Evolutionary conservation across 2,329 filamentous ascomycete genomes (phyloP).

Genomic region (Dactylellina haptotyla): DNA sequence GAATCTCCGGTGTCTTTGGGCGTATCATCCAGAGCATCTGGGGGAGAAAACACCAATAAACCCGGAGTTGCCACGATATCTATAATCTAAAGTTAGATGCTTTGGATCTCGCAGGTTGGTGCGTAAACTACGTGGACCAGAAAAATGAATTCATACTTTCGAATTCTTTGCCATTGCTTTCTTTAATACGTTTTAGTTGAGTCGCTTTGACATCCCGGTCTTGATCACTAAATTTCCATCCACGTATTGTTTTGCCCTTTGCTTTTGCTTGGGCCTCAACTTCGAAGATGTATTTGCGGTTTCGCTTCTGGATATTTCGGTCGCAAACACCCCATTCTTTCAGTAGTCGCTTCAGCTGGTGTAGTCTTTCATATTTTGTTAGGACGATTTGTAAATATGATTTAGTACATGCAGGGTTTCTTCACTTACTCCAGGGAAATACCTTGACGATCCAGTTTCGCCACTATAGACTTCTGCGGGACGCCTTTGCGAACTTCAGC

Average conservation of each 20-base stretch:
- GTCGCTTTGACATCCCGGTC: slow-evolving; percentile 2
- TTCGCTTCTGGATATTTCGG: slow-evolving; percentile 22
- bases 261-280: neutral
- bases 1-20: neutral
- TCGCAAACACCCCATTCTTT: slow-evolving; percentile 30
- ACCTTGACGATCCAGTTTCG: neutral
- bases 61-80: neutral
- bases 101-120: too few relatives aligned
- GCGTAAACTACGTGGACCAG: too few relatives aligned
- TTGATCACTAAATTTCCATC: slow-evolving; percentile 16
- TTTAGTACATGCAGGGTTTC: neutral
- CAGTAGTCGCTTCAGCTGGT: slow-evolving; percentile 24
- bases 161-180: slow-evolving; percentile 13
- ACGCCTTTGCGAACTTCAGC: slow-evolving; percentile 5
- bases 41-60: neutral
- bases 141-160: slow-evolving; percentile 5
- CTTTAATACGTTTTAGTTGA: slow-evolving; percentile 5
- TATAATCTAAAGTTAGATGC: neutral
- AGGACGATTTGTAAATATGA: neutral
- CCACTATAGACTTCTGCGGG: slow-evolving; percentile 18
- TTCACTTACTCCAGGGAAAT: slow-evolving; percentile 19
- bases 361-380: too few relatives aligned
- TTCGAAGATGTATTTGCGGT: slow-evolving; percentile 38
- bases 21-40: neutral
- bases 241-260: slow-evolving; percentile 7